Percentiles rank a stretch among this genome's conserved stretches.
Evolutionary conservation across 352 stramenopile genomes (phyloP).

Genomic region (Phytophthora colocasiae): DNA sequence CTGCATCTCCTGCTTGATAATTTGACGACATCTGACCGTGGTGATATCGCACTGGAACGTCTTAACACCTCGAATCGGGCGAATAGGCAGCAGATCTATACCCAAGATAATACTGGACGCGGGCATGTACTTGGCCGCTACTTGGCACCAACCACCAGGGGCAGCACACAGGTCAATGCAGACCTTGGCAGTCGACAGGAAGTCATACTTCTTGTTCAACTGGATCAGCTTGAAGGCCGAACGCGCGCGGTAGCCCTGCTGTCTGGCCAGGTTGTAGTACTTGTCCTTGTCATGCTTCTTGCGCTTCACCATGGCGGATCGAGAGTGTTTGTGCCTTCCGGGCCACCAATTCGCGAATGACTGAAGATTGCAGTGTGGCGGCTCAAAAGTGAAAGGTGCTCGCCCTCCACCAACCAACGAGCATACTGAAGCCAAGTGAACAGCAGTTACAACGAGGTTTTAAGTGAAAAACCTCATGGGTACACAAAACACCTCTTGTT

Average conservation of each 20-base stretch:
- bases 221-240: constrained; percentile 99
- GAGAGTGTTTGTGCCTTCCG: constrained; percentile 6
- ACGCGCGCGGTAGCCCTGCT: constrained; percentile 98
- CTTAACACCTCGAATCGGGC: constrained; percentile 96
- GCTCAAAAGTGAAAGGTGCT: not conserved
- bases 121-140: constrained; percentile 91
- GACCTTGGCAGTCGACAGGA: constrained; percentile 96
- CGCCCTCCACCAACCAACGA: constrained; percentile 37
- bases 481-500: constrained; percentile 27
- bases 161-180: constrained; percentile 99
- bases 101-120: constrained; percentile 97
- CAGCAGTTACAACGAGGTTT: constrained; percentile 20
- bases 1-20: constrained; percentile 94
- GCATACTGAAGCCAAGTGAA: constrained; percentile 43
- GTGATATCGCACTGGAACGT: constrained; percentile 98
- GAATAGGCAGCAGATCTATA: constrained; percentile 99
- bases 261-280: constrained; percentile 99
- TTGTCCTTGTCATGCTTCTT: constrained; percentile 99
- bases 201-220: constrained; percentile 99
- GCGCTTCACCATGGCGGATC: constrained; percentile 88
- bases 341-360: constrained; percentile 42
- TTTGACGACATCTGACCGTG: constrained; percentile 87
- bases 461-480: constrained; percentile 25
- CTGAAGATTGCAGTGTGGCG: not conserved
- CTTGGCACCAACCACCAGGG: constrained; percentile 98